Conservation (phyloP, 2,329 filamentous ascomycete species). For the Penicillium sp. region DNA sequence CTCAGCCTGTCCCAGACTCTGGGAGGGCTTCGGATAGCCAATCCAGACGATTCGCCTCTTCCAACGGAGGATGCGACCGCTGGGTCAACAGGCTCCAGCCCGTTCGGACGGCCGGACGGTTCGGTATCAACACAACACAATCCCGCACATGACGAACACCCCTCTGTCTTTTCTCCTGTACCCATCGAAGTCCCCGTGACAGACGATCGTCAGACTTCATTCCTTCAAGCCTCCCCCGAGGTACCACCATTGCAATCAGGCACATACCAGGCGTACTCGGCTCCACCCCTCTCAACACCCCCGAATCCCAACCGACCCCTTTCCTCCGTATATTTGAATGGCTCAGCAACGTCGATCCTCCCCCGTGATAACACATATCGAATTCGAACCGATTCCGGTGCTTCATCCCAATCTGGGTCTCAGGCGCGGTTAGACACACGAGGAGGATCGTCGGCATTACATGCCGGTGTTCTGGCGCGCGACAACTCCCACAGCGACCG, state of each 20-base stretch:
- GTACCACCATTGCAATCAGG: conserved; percentile 40
- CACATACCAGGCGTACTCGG: conserved; percentile 46
- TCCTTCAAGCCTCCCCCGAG: conserved; percentile 43
- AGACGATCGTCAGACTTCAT: conserved; percentile 47
- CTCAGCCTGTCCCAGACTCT: conserved; percentile 88
- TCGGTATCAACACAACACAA: conserved; percentile 28
- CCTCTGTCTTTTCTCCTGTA: conserved; percentile 22
- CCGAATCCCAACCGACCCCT: conserved; percentile 45
- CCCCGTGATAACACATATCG: conserved; percentile 51
- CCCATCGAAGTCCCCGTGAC: conserved; percentile 27
- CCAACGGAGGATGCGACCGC: conserved; percentile 37
- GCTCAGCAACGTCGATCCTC: conserved; percentile 40
- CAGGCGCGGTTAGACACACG: conserved; percentile 64
- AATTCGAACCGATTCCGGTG: conserved; percentile 59
- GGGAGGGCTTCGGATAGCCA: conserved; percentile 93
- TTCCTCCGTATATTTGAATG: conserved; percentile 51
- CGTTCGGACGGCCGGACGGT: conserved; percentile 23
- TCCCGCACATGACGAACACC: conserved; percentile 20
- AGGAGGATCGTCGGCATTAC: conserved; percentile 58
- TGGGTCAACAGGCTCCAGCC: conserved; percentile 25
- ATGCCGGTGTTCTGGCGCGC: conserved; percentile 62
- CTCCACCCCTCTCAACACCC: conserved; percentile 42
- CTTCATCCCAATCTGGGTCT: conserved; percentile 57
- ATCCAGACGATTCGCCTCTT: conserved; percentile 73
- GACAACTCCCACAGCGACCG: conserved; percentile 70